Percentiles rank a stretch among this genome's conserved stretches.
Evolutionary conservation across 345 rosid genomes (phyloP).

Genomic region (Conringia planisiliqua): DNA sequence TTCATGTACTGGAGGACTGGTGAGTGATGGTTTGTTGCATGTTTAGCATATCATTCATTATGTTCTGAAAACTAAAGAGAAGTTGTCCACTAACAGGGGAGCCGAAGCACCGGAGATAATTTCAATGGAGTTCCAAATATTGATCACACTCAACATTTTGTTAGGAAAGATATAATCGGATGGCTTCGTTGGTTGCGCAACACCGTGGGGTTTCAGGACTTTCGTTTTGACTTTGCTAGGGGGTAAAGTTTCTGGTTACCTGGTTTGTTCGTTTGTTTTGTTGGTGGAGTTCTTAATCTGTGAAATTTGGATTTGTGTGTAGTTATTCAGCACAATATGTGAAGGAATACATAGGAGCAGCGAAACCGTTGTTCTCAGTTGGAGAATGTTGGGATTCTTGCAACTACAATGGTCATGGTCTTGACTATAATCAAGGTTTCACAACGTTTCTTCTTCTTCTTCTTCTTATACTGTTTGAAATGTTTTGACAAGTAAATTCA

Average conservation of each 20-base stretch:
- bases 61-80: background rate
- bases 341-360: slow-evolving; percentile 80
- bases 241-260: slow-evolving; percentile 46
- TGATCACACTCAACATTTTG: slow-evolving; percentile 84
- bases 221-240: slow-evolving; percentile 87
- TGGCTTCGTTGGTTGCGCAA: slow-evolving; percentile 80
- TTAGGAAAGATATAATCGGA: slow-evolving; percentile 68
- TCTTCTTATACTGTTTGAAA: background rate
- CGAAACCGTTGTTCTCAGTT: slow-evolving; percentile 78
- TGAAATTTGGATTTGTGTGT: background rate
- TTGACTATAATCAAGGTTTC: slow-evolving; percentile 87
- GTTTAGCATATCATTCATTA: background rate
- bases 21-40: slow-evolving; percentile 27
- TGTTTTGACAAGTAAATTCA: background rate
- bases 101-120: slow-evolving; percentile 84
- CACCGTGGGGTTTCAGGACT: slow-evolving; percentile 74
- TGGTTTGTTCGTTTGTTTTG: background rate
- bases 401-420: slow-evolving; percentile 51
- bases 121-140: slow-evolving; percentile 90
- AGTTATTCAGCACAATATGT: slow-evolving; percentile 80
- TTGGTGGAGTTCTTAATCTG: background rate
- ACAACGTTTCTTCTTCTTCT: slow-evolving; percentile 5
- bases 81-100: slow-evolving; percentile 48
- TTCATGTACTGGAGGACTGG: slow-evolving; percentile 87
- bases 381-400: slow-evolving; percentile 97